Conservation (phyloP, 768 basidiomycete species). For the Naganishia friedmannii region DNA sequence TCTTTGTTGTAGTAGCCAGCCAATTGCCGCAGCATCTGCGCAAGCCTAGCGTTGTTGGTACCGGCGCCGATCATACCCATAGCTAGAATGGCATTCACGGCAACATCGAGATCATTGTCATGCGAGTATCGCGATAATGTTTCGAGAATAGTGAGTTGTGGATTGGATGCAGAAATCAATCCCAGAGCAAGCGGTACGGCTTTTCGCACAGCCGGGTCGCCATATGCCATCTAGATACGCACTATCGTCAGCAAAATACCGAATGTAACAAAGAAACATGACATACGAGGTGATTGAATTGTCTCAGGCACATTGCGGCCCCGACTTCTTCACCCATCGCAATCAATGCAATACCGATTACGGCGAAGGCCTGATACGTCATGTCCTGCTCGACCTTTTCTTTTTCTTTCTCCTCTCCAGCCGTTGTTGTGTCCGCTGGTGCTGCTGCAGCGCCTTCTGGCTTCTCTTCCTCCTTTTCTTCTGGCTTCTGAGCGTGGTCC, state of each 20-base stretch:
- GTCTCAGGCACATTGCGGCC: slow-evolving; percentile 92
- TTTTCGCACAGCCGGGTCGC: slow-evolving; percentile 86
- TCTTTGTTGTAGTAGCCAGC: slow-evolving; percentile 99
- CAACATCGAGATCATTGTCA: slow-evolving; percentile 95
- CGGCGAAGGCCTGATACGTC: slow-evolving; percentile 85
- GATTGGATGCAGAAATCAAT: slow-evolving; percentile 91
- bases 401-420: slow-evolving; percentile 21
- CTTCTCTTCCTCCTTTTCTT: slow-evolving; percentile 37
- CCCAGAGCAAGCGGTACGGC: slow-evolving; percentile 91
- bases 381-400: slow-evolving; percentile 32
- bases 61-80: slow-evolving; percentile 98
- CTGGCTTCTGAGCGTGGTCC: slow-evolving; percentile 68
- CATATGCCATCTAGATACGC: slow-evolving; percentile 84
- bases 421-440: slow-evolving; percentile 52
- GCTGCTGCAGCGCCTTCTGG: slow-evolving; percentile 31
- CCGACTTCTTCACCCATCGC: slow-evolving; percentile 99
- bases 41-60: slow-evolving; percentile 95
- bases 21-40: slow-evolving; percentile 93
- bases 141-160: slow-evolving; percentile 87
- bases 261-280: neutral
- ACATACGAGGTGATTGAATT: slow-evolving; percentile 92
- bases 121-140: slow-evolving; percentile 98
- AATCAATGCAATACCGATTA: slow-evolving; percentile 86
- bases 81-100: slow-evolving; percentile 93
- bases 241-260: slow-evolving; percentile 2